Percentiles rank a stretch among this genome's conserved stretches.
Evolutionary conservation across 805 yeast genomes (phyloP).

Genomic region (Cyberlindnera suaveolens): DNA sequence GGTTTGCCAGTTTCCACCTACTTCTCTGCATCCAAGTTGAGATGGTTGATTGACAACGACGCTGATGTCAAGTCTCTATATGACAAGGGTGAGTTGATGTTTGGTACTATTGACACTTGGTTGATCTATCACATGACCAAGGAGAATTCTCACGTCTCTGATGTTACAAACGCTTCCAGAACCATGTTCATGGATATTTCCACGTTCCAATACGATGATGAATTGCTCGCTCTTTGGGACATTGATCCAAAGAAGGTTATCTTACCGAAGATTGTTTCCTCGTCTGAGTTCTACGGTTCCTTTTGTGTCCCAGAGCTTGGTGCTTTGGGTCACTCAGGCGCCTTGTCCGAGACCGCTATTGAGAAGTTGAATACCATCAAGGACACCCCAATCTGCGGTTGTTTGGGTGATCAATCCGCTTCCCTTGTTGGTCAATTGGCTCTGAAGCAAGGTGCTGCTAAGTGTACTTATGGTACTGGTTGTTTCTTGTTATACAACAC

Average conservation of each 20-base stretch:
- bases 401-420: conserved; percentile 92
- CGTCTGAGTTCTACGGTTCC: conserved; percentile 72
- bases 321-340: conserved; percentile 43
- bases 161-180: conserved; percentile 87
- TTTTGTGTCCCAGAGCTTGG: conserved; percentile 56
- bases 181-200: conserved; percentile 84
- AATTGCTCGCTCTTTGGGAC: conserved; percentile 71
- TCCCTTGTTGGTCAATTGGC: conserved; percentile 93
- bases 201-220: conserved; percentile 68
- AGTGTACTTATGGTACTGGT: conserved; percentile 96
- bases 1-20: conserved; percentile 90
- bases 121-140: conserved; percentile 75
- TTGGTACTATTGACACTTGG: conserved; percentile 96
- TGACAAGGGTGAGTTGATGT: conserved; percentile 74
- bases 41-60: conserved; percentile 84
- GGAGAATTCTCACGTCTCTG: conserved; percentile 68
- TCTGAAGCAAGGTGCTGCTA: conserved; percentile 75
- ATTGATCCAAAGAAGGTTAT: conserved; percentile 59
- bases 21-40: conserved; percentile 83
- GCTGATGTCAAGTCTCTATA: conserved; percentile 59
- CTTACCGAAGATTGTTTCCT: conserved; percentile 73
- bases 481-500: conserved; percentile 87
- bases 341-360: conserved; percentile 45
- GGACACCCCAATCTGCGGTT: conserved; percentile 76
- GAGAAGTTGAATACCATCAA: conserved; percentile 43